phyloP scores from a whole-genome alignment of 1,284 basidiomycete genomes.

The Ustilago crameri region DNA sequence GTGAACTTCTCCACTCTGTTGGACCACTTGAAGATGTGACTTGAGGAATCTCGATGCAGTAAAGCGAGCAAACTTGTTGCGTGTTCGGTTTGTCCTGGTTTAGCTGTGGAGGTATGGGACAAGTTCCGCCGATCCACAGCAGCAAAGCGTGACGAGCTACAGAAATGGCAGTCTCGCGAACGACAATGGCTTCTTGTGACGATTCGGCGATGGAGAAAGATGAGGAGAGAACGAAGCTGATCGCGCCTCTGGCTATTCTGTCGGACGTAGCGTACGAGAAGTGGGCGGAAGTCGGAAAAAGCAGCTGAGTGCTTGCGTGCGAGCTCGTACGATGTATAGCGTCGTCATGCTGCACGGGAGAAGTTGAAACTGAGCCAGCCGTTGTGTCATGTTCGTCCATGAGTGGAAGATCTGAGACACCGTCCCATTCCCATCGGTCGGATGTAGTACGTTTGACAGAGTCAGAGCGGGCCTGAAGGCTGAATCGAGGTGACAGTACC shows the following conservation, averaged over 20 bases:
- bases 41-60: conserved; percentile 1
- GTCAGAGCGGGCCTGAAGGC: not conserved
- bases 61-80: conserved; percentile 3
- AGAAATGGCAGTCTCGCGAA: conserved; percentile 5
- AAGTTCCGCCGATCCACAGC: conserved; percentile 39
- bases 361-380: not conserved
- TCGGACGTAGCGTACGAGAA: conserved; percentile 17
- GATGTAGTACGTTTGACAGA: not conserved
- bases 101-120: conserved; percentile 1
- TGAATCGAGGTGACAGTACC: conserved; percentile 45
- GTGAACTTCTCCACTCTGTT: not conserved
- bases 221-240: conserved; percentile 38
- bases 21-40: not conserved
- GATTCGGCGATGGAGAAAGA: conserved; percentile 29
- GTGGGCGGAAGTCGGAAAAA: conserved; percentile 24
- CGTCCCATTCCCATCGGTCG: conserved; percentile 65
- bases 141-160: conserved; percentile 21
- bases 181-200: conserved; percentile 5
- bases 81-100: not conserved
- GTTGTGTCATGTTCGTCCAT: conserved; percentile 34
- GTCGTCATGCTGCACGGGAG: not conserved
- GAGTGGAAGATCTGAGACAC: conserved; percentile 56
- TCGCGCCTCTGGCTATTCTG: conserved; percentile 32
- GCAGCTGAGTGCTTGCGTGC: not conserved
- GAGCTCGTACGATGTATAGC: not conserved